Base-by-base conservation (phyloP, 2,329 filamentous ascomycete genomes). In the Ceratocystis huliohia region DNA sequence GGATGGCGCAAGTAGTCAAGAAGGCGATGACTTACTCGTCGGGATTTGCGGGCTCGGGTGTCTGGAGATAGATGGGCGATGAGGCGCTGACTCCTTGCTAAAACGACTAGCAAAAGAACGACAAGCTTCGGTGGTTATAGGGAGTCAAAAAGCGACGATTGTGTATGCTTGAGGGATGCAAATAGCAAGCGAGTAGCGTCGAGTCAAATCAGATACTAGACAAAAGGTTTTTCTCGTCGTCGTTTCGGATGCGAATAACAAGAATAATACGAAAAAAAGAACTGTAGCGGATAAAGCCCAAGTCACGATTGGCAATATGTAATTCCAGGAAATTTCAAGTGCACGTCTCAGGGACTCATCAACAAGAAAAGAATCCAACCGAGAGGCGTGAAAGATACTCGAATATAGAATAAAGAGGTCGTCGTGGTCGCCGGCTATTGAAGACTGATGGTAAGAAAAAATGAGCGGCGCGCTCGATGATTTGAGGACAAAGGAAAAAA, bases 391-490 rank as follows among this genome's bases (percentile, higher is more conserved):
- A 59, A 59, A 37, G 56, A 59, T 59, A 37, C 56, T 37, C 28
- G 56, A 37, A 37, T 37, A 59, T n/a, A n/a, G 30, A 59, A 59
- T 59, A 59, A 59, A 59, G 56, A 59, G n/a, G 28, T 59, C 56
- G 28, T 59, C 56, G 25, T 33, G 28, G 15, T 30, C 28, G 56
- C 6, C 30, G 28, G 56, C 37, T 37, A 37, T 59, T 30, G 25
- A 33, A 33, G 25, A 17, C 25, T 59, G 7, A 30, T 33, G 7
- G 56, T 37, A 37, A 37, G 25, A 20, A 33, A 30, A 37, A 37
- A 20, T 8, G n/a, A 37, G n/a, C 48, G 48, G 48, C 48, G 48
- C 48, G 22, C 48, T 53, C 30, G 56, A 37, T 37, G 17, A 25
- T 59, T 28, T 28, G 8, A 37, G 30, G n/a, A 25, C n/a, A 6